Base-by-base conservation (phyloP, 495 filamentous ascomycete genomes). In the Hyphodiscus hymeniophilus region DNA sequence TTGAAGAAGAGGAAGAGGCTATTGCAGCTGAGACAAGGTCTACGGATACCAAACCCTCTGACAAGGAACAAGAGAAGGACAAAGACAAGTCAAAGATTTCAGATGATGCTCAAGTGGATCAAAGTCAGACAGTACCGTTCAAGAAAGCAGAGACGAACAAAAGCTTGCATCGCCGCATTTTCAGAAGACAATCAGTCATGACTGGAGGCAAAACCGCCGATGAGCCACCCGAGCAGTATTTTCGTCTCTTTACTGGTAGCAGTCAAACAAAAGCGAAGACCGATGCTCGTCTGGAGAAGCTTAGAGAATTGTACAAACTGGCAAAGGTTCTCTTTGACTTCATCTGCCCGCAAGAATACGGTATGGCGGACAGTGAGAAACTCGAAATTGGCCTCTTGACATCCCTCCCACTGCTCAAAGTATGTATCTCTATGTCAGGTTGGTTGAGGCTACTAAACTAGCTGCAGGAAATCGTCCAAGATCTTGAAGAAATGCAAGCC, bases 261-360 rank as follows among this genome's bases (percentile, higher is more conserved):
- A 82, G 73, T 34, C 76, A 87, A 47, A 85, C 77, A 13, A 91
- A 88, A 54, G 82, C 79, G 17, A 94, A 94, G 68, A 74, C 82
- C 40, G 90, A 97, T 58, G 81, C 77, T 33, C 80, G 89, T 13
- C 81, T 97, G 20, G 81, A 84, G 31, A 92, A 92, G 55, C 71
- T 98, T 38, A 81, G 89, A 36, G 90, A 97, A 65, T 71, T 98
- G 43, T 98, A 95, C 67, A 84, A 85, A 55, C 68, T 95, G 15
- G 88, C 87, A 42, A 98, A 98, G 67, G 84, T 95, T 5, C 70
- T 98, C 8, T 98, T 98, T 60, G 92, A 98, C 66, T 98, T 94
- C 60, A 92, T 98, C 59, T 94, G 92, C 35, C 92, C 92, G 4
- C 92, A 98, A 61, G 92, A 98, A 64, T 98, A 98, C 58, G 92